A percentile compares a stretch with the other conserved stretches of the same genome.
Conservation (phyloP, 2,329 filamentous ascomycete species). For the Alternaria sp. region DNA sequence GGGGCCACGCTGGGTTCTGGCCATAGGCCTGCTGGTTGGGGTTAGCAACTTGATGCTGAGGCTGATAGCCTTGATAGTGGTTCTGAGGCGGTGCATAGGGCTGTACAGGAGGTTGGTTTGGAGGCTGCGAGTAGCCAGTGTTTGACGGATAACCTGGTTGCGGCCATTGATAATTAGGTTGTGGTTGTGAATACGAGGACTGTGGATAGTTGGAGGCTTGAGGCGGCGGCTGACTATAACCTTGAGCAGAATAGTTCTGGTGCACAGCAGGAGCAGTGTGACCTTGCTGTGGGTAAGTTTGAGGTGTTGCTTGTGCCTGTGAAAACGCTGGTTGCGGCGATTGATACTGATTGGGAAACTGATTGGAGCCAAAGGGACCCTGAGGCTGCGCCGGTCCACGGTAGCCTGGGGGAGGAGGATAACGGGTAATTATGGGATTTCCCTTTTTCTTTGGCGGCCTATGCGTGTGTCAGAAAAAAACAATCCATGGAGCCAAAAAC, state of each 20-base stretch:
- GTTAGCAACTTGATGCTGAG: constrained; percentile 31
- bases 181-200: constrained; percentile 33
- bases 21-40: constrained; percentile 36
- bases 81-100: constrained; percentile 32
- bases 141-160: constrained; percentile 36
- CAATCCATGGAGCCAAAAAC: neutral
- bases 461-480: constrained; percentile 27
- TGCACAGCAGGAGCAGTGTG: constrained; percentile 32
- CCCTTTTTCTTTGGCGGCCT: constrained; percentile 56
- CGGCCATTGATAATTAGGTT: constrained; percentile 38
- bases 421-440: constrained; percentile 60
- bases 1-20: constrained; percentile 38
- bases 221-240: constrained; percentile 35
- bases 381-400: constrained; percentile 48
- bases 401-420: constrained; percentile 61
- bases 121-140: constrained; percentile 35
- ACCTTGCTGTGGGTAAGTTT: constrained; percentile 34
- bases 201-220: constrained; percentile 28
- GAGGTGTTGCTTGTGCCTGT: constrained; percentile 33
- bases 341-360: constrained; percentile 41
- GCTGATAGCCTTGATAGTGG: constrained; percentile 32
- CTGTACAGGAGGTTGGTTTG: constrained; percentile 33
- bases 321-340: constrained; percentile 39
- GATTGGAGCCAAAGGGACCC: constrained; percentile 37
- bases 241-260: constrained; percentile 37